Conservation (phyloP, 192 early-diverging fungal genomes). For the Coemansia reversa region DNA sequence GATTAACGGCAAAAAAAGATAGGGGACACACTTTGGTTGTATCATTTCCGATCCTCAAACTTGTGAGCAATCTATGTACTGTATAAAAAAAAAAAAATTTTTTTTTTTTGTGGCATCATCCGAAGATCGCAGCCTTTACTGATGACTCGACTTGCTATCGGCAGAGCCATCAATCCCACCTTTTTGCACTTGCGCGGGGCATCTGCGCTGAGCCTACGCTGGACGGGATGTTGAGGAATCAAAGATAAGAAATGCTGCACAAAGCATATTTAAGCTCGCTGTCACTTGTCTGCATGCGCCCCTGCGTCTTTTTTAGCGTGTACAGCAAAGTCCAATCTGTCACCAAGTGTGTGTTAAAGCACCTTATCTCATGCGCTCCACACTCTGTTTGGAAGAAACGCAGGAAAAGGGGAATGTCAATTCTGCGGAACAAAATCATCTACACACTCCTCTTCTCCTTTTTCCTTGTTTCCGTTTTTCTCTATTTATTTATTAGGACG, state of each 20-base stretch:
- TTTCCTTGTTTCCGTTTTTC: slow-evolving; percentile 11
- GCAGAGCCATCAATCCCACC: not conserved
- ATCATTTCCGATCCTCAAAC: not conserved
- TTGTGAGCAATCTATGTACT: not conserved
- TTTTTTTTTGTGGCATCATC: slow-evolving; percentile 2
- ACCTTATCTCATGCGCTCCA: not conserved
- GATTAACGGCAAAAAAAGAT: not conserved
- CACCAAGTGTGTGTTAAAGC: not conserved
- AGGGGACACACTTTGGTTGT: not conserved
- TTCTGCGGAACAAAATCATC: not conserved
- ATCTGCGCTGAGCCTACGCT: not conserved
- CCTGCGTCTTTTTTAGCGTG: not conserved
- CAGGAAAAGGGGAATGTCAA: not conserved
- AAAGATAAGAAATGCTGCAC: not conserved
- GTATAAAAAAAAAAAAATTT: slow-evolving; percentile 10
- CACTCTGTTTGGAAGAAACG: not conserved
- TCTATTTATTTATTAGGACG: slow-evolving; percentile 1
- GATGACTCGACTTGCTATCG: not conserved
- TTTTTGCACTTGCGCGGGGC: too few relatives aligned
- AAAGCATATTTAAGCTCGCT: not conserved
- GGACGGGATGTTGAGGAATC: not conserved
- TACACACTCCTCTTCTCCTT: not conserved
- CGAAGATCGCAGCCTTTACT: not conserved
- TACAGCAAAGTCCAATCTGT: not conserved
- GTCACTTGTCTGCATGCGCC: not conserved